These are phyloP conservation scores for Paracoccidioides brasiliensis DNA, from an alignment of 2,329 filamentous ascomycete species.

Conservation along the genomic window DNA sequence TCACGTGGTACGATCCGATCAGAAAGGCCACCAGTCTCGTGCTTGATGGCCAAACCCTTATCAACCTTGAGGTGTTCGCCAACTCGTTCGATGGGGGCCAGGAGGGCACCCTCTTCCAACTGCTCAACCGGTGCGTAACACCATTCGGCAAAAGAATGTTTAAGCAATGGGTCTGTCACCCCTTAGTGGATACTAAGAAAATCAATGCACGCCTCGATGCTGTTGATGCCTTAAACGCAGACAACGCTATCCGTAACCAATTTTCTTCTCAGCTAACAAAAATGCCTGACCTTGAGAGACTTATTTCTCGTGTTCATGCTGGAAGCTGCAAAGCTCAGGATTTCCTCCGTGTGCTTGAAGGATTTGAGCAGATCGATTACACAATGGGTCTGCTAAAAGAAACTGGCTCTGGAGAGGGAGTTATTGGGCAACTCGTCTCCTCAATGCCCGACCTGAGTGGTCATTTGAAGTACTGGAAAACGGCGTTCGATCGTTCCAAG, in stretches of 20 bases:
- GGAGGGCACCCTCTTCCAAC: slow-evolving; percentile 76
- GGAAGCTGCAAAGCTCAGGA: slow-evolving; percentile 81
- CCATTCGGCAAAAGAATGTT: slow-evolving; percentile 95
- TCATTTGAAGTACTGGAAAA: slow-evolving; percentile 72
- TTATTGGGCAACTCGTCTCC: slow-evolving; percentile 70
- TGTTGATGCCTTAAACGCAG: slow-evolving; percentile 80
- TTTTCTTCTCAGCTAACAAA: slow-evolving; percentile 81
- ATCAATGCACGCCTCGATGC: slow-evolving; percentile 93
- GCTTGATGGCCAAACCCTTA: slow-evolving; percentile 87
- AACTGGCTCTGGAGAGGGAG: slow-evolving; percentile 62
- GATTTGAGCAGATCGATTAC: slow-evolving; percentile 95
- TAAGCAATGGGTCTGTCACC: slow-evolving; percentile 94
- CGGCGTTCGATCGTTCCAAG: slow-evolving; percentile 72
- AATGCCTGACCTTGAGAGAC: slow-evolving; percentile 83
- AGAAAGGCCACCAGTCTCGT: slow-evolving; percentile 79
- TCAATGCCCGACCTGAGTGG: slow-evolving; percentile 74
- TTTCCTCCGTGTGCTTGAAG: slow-evolving; percentile 85
- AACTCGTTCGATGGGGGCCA: slow-evolving; percentile 78
- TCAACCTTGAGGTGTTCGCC: slow-evolving; percentile 94
- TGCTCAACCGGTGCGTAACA: slow-evolving; percentile 88
- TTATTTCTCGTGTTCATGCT: slow-evolving; percentile 90
- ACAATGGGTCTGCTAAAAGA: slow-evolving; percentile 68
- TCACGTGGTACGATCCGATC: slow-evolving; percentile 84
- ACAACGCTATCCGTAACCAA: slow-evolving; percentile 65
- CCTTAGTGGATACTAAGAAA: slow-evolving; percentile 68